Evolutionary conservation across 306 rosid species (phyloP).

Genomic region (Vigna radiata): DNA sequence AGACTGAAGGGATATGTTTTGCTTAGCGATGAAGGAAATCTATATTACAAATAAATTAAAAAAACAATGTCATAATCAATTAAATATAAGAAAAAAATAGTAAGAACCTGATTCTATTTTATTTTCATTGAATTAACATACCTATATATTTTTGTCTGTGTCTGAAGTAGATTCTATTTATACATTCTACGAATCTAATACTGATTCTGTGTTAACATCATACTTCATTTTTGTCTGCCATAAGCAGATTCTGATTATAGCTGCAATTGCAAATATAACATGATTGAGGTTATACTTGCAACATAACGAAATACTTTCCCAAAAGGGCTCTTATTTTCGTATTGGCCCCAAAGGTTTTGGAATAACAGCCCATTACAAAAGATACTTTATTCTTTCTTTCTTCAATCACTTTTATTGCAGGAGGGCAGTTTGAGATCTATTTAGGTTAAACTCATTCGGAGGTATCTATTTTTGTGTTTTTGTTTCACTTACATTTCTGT

Average conservation of each 20-base stretch:
- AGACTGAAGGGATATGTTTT: background rate
- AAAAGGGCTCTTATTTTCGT: background rate
- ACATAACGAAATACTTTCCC: conserved; percentile 16
- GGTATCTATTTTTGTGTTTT: no score
- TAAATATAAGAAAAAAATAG: background rate
- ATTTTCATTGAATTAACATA: background rate
- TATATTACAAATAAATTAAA: background rate
- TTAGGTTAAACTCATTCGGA: no score
- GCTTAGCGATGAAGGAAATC: conserved; percentile 16
- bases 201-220: conserved; percentile 16
- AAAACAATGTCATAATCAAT: background rate
- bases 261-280: conserved; percentile 1
- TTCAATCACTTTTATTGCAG: no score
- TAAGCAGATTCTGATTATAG: conserved; percentile 30
- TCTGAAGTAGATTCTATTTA: conserved; percentile 9
- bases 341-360: background rate
- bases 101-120: conserved; percentile 16
- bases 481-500: no score
- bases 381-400: no score
- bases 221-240: conserved; percentile 26
- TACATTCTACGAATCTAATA: conserved; percentile 23
- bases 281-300: conserved; percentile 14
- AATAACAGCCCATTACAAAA: no score
- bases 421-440: no score
- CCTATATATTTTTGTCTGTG: background rate